Conservation (phyloP, 768 basidiomycete genomes). For the Russula emetica region DNA sequence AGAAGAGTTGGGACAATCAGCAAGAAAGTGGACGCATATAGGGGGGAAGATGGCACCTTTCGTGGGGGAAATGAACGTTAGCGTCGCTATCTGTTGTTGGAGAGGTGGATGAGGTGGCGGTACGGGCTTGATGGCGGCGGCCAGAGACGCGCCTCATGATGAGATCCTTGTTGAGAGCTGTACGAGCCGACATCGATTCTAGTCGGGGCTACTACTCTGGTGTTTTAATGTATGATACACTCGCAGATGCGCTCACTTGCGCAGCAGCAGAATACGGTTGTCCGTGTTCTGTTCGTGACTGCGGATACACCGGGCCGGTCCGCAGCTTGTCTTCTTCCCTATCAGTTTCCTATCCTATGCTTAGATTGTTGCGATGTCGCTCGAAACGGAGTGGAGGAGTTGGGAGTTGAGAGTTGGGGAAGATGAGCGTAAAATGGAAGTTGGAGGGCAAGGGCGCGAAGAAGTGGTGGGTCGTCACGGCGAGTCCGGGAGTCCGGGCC, state of each 20-base stretch:
- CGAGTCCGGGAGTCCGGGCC: too few relatives aligned
- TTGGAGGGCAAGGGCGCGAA: background rate
- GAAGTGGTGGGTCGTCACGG: too few relatives aligned
- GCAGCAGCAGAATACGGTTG: background rate
- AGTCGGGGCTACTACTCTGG: background rate
- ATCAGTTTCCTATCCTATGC: too few relatives aligned
- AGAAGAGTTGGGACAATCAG: background rate
- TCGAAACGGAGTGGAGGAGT: background rate
- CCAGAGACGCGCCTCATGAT: background rate
- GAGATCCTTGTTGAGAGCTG: constrained; percentile 6
- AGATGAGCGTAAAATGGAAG: background rate
- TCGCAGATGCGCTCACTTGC: background rate
- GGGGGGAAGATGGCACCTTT: background rate
- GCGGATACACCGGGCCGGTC: background rate
- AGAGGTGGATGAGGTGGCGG: background rate
- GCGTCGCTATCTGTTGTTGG: background rate
- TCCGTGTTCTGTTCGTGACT: background rate
- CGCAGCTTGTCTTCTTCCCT: too few relatives aligned
- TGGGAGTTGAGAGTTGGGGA: too few relatives aligned
- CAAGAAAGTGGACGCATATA: background rate
- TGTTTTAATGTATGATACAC: background rate
- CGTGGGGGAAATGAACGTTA: background rate
- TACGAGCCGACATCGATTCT: background rate
- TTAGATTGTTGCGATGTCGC: too few relatives aligned
- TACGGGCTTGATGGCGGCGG: background rate